phyloP scores from a whole-genome alignment of 257 asterid genomes.

The Solanum appendiculatum region DNA sequence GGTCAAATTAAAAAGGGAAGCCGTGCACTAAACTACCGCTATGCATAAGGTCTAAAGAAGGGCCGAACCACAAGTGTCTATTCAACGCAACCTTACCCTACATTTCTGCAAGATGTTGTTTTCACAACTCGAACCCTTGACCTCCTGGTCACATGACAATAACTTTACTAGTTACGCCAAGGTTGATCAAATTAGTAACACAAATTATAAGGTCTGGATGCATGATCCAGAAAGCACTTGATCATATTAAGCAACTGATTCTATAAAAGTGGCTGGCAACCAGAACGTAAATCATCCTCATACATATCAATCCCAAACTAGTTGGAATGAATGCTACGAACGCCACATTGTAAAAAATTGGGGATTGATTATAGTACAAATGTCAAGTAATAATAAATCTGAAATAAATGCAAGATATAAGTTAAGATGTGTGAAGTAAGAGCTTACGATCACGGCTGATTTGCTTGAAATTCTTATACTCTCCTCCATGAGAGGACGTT shows the following conservation, averaged over 20 bases:
- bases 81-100: background rate
- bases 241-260: background rate
- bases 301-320: background rate
- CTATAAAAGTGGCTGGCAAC: background rate
- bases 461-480: constrained; percentile 82
- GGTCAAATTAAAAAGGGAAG: background rate
- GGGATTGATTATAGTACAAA: background rate
- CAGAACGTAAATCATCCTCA: background rate
- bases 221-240: background rate
- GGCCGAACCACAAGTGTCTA: background rate
- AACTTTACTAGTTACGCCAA: background rate
- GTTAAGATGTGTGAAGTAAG: background rate
- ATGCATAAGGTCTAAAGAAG: background rate
- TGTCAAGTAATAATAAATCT: background rate
- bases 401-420: background rate
- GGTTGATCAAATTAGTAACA: background rate
- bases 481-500: constrained; percentile 59
- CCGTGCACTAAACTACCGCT: background rate
- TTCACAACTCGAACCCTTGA: background rate
- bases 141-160: background rate
- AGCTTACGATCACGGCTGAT: constrained; percentile 82
- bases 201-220: background rate
- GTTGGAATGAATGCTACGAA: background rate
- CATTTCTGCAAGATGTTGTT: background rate
- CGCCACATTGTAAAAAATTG: background rate